Percentiles rank a stretch among this genome's conserved stretches.
These are phyloP conservation scores for Coniophora puteana DNA, from an alignment of 1,284 basidiomycete genomes.

Conservation along the genomic window DNA sequence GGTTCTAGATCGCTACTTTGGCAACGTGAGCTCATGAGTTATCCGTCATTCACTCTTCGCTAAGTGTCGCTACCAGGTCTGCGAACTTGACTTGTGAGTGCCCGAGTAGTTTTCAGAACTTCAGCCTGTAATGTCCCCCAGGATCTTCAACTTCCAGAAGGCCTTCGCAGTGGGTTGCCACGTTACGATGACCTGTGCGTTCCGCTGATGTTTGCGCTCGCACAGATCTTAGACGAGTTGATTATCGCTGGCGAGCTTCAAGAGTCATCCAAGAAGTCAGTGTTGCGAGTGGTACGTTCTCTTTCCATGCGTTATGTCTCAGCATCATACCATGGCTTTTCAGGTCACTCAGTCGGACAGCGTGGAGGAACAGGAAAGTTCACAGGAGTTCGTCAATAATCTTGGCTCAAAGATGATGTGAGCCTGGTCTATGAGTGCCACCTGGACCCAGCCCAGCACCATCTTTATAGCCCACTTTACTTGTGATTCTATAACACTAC, in stretches of 20 bases:
- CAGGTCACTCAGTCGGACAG: constrained; percentile 80
- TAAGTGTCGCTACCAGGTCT: constrained; percentile 1
- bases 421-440: too few species aligned
- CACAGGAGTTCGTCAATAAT: too few species aligned
- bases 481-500: too few species aligned
- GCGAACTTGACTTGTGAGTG: constrained; percentile 4
- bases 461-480: too few species aligned
- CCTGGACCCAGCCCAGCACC: too few species aligned
- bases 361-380: constrained; percentile 78
- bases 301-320: too few species aligned
- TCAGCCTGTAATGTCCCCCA: constrained; percentile 69
- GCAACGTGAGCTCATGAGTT: constrained; percentile 66
- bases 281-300: constrained; percentile 78
- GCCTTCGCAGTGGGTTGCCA: constrained; percentile 79
- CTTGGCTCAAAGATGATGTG: too few species aligned
- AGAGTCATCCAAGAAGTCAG: constrained; percentile 98
- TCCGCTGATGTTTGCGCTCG: constrained; percentile 9
- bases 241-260: constrained; percentile 98
- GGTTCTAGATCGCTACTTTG: constrained; percentile 98
- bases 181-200: constrained; percentile 5
- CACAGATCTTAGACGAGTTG: constrained; percentile 91
- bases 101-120: constrained; percentile 84
- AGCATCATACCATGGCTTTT: too few species aligned
- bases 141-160: constrained; percentile 98
- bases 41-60: not conserved